Conservation (phyloP, 306 rosid species). For the Rosa persica region DNA sequence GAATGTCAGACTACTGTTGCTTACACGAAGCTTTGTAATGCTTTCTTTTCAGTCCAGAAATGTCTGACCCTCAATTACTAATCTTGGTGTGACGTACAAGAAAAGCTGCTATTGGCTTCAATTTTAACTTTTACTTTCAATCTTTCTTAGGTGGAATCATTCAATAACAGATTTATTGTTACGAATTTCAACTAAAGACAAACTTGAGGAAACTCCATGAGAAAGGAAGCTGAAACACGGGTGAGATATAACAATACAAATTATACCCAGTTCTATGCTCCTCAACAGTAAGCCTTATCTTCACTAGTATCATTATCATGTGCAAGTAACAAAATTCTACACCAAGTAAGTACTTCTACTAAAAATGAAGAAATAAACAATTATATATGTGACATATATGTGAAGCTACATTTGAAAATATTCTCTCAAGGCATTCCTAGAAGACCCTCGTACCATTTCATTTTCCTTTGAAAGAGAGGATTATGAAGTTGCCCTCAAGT, state of each 20-base stretch:
- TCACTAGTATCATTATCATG: background rate
- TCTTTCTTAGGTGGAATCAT: background rate
- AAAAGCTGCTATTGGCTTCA: background rate
- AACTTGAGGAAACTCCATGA: background rate
- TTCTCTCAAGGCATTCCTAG: background rate
- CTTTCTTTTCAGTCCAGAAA: background rate
- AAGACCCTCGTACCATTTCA: background rate
- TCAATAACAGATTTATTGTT: background rate
- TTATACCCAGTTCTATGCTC: background rate
- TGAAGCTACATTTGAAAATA: background rate
- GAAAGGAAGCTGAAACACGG: background rate
- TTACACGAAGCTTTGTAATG: background rate
- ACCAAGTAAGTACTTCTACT: background rate
- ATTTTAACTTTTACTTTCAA: background rate
- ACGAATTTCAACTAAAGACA: background rate
- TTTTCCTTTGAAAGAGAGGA: background rate
- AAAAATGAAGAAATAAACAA: background rate
- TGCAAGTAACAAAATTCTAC: background rate
- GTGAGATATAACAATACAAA: background rate
- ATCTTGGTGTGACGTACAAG: background rate
- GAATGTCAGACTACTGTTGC: background rate
- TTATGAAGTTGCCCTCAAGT: slow-evolving; percentile 7
- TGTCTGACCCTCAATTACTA: slow-evolving; percentile 4
- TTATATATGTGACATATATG: background rate
- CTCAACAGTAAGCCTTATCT: background rate